A percentile compares a stretch with the other conserved stretches of the same genome.
phyloP scores from a whole-genome alignment of 371 early-diverging fungal species.

The Mortierella sp. region DNA sequence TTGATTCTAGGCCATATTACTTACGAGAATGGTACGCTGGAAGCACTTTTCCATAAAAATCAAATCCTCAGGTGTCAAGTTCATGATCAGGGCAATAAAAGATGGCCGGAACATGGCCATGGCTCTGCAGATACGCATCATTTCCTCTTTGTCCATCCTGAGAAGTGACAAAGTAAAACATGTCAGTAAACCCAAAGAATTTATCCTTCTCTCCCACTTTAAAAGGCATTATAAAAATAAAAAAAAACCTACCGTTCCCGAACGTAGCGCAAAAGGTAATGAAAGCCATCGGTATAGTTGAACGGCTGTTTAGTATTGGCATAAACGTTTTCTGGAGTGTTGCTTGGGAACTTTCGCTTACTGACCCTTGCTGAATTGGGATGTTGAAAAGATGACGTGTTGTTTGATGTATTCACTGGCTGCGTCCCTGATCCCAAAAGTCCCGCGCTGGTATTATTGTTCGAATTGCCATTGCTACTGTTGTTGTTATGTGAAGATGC shows the following conservation, averaged over 20 bases:
- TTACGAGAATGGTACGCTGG: slow-evolving; percentile 84
- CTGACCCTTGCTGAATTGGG: slow-evolving; percentile 26
- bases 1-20: background rate
- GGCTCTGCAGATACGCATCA: slow-evolving; percentile 88
- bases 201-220: too few relatives aligned
- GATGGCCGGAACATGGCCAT: slow-evolving; percentile 91
- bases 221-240: background rate
- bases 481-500: slow-evolving; percentile 2
- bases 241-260: slow-evolving; percentile 71
- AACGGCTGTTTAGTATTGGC: slow-evolving; percentile 79
- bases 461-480: background rate
- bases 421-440: slow-evolving; percentile 11
- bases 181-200: background rate
- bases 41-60: slow-evolving; percentile 95
- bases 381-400: slow-evolving; percentile 25
- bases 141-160: slow-evolving; percentile 87
- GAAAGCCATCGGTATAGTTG: slow-evolving; percentile 92
- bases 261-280: slow-evolving; percentile 84
- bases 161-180: background rate
- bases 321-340: slow-evolving; percentile 79
- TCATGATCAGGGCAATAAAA: slow-evolving; percentile 91
- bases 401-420: slow-evolving; percentile 13
- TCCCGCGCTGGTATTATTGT: slow-evolving; percentile 3
- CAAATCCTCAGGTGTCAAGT: slow-evolving; percentile 91
- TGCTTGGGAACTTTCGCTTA: slow-evolving; percentile 49